Evolutionary conservation across 2,329 filamentous ascomycete species (phyloP), one percentile per base, ranked within the genome.

Genomic region (Ophiostoma quercus): DNA sequence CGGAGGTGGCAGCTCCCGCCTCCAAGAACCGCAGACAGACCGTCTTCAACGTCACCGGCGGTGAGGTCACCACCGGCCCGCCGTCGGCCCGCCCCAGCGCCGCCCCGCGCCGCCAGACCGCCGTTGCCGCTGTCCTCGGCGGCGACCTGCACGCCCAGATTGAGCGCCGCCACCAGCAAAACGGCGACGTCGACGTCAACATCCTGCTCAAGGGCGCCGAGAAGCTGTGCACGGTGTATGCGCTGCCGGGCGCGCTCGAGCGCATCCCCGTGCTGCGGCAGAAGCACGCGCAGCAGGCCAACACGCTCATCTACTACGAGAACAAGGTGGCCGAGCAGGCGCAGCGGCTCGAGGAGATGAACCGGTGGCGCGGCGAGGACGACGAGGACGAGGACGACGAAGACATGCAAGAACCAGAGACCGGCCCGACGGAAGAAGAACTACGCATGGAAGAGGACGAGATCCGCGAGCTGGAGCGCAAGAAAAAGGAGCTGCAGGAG

Each of bases 171-270:
- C 66, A 81, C 73, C 11, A 9, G 8, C 14, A 79, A 73, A 84
- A 77, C 65, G 81, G 80, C 60, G 92, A 96, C 32, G 84, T 97
- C 2, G 92, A 98, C 78, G 88, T 98, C 2, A 92, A 96, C 75
- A 84, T 96, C 1, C 81, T 99, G 39, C 84, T 99, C 29, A 84
- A 87, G 68, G 94, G 94, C 0, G 94, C 94, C 0, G 93, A 97
- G 82, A 97, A 93, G 82, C 85, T 98, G 39, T 94, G 93, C 74
- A 86, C 86, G 63, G 94, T 97, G 37, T 98, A 97, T 77, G 90
- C 92, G 43, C 85, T 96, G 37, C 86, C 90, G 0, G 94, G 93
- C 4, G 92, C 92, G 4, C 79, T 85, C 19, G 92, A 96, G 76
- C 86, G 89, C 72, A 96, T 98, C 74, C 82, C 87, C 0, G 83